Conservation (phyloP, 352 stramenopile species). For the Globisporangium camurandrum region DNA sequence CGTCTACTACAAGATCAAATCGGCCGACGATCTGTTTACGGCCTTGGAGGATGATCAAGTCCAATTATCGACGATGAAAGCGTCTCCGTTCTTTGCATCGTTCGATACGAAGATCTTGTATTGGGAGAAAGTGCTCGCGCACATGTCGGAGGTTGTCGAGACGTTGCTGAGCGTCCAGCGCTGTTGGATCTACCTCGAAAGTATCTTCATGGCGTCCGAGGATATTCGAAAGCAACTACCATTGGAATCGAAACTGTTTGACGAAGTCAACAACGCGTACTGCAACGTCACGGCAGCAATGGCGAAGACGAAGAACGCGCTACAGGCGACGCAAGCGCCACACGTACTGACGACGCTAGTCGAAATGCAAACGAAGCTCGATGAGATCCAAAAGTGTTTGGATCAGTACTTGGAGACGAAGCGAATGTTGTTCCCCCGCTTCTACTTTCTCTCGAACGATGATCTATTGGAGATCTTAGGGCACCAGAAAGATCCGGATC, state of each 20-base stretch:
- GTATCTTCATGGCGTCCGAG: slow-evolving; percentile 92
- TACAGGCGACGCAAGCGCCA: slow-evolving; percentile 54
- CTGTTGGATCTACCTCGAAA: slow-evolving; percentile 94
- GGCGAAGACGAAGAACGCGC: slow-evolving; percentile 70
- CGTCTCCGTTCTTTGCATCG: slow-evolving; percentile 89
- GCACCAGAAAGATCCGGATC: slow-evolving; percentile 82
- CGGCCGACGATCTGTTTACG: slow-evolving; percentile 88
- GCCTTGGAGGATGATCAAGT: slow-evolving; percentile 89
- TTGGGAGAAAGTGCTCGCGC: slow-evolving; percentile 82
- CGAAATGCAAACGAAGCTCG: slow-evolving; percentile 83
- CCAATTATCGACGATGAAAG: slow-evolving; percentile 91
- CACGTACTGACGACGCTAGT: slow-evolving; percentile 56
- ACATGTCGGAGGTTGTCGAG: slow-evolving; percentile 89
- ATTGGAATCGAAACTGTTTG: slow-evolving; percentile 77
- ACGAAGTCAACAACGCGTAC: slow-evolving; percentile 82
- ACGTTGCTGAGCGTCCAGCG: slow-evolving; percentile 85
- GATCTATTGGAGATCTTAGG: slow-evolving; percentile 83
- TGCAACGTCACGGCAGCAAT: slow-evolving; percentile 66
- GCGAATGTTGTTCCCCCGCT: slow-evolving; percentile 80
- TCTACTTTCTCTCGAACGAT: slow-evolving; percentile 88
- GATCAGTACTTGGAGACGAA: slow-evolving; percentile 87
- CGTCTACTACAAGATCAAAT: slow-evolving; percentile 91
- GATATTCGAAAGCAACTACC: slow-evolving; percentile 93
- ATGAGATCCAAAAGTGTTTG: slow-evolving; percentile 83
- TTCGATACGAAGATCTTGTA: slow-evolving; percentile 86